Conservation (phyloP, 306 rosid species). For the Abrus pulchellus region DNA sequence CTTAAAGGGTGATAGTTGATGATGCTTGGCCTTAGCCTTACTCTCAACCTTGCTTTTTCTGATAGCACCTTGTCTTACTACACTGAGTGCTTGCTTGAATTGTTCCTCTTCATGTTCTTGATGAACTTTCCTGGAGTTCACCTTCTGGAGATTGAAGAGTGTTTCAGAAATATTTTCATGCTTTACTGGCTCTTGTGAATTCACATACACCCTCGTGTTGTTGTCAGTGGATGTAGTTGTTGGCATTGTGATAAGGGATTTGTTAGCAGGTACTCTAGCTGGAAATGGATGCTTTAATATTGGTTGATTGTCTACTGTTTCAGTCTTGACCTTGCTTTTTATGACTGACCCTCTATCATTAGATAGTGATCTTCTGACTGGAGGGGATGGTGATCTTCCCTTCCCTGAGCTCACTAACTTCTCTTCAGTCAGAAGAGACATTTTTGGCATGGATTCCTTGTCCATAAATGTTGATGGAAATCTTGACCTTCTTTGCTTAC, state of each 20-base stretch:
- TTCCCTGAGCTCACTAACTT: slow-evolving; percentile 62
- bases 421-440: slow-evolving; percentile 73
- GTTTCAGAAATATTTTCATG: slow-evolving; percentile 67
- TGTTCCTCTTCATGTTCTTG: slow-evolving; percentile 85
- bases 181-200: slow-evolving; percentile 60
- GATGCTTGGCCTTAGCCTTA: slow-evolving; percentile 71
- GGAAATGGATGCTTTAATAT: slow-evolving; percentile 74
- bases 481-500: slow-evolving; percentile 91
- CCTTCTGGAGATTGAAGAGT: slow-evolving; percentile 63
- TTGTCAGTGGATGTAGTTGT: slow-evolving; percentile 49
- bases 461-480: slow-evolving; percentile 76
- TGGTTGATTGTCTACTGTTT: slow-evolving; percentile 75
- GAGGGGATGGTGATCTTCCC: slow-evolving; percentile 92
- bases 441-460: slow-evolving; percentile 70
- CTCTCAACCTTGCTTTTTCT: slow-evolving; percentile 75
- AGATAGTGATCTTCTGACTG: slow-evolving; percentile 85
- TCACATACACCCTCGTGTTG: slow-evolving; percentile 52
- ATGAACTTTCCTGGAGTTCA: slow-evolving; percentile 59
- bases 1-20: slow-evolving; percentile 65
- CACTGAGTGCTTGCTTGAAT: slow-evolving; percentile 76
- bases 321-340: slow-evolving; percentile 68
- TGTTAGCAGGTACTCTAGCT: slow-evolving; percentile 72
- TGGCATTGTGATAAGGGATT: slow-evolving; percentile 60
- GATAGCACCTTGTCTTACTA: slow-evolving; percentile 74
- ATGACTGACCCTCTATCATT: slow-evolving; percentile 85